Evolutionary conservation across 1,284 basidiomycete species (phyloP), one percentile per base, ranked within the genome.

Genomic region (Apiotrichum domesticum): DNA sequence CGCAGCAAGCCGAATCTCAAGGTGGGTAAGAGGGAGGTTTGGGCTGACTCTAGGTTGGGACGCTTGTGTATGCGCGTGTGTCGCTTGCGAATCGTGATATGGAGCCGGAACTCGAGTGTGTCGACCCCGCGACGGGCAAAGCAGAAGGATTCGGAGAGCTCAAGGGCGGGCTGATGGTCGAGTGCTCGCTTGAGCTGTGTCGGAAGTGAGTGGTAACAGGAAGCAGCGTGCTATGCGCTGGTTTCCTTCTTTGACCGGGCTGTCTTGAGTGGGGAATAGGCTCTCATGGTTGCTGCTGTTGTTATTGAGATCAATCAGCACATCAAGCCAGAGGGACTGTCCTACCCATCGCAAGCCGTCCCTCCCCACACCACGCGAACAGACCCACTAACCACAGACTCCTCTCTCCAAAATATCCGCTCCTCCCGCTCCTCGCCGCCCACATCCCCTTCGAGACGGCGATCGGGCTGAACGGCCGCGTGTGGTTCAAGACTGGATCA

Each of bases 21-120:
- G 67, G 79, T 79, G 39, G 35, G 74, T 68, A 13, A 39, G 37
- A 1, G 7, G 29, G 14, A 9, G 39, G n/a, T 8, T 51, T 3
- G 9, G 4, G 9, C 49, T 55, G 29, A 43, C 10, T 9, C 10
- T 62, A 80, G 80, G 74, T 80, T 43, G 80, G 80, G n/a, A 76
- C 78, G 1, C 69, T 80, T 3, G 75, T 81, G 1, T 80, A 80
- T 56, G 79, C 77, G 4, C 68, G 79, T 42, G 75, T 81, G 7
- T 73, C 76, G 6, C 64, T 78, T 2, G 79, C 79, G 5, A 77
- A 73, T 46, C 66, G 76, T 35, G 79, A 80, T 64, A 78, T 79
- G 68, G 80, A 81, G 57, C 78, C 80, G 1, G 80, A 81, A 57
- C 66, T 81, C 32, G 78, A 79, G 63, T 81, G 80, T 61, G 71